Evolutionary conservation across 1,284 basidiomycete genomes (phyloP).

Genomic region (Grifola frondosa): DNA sequence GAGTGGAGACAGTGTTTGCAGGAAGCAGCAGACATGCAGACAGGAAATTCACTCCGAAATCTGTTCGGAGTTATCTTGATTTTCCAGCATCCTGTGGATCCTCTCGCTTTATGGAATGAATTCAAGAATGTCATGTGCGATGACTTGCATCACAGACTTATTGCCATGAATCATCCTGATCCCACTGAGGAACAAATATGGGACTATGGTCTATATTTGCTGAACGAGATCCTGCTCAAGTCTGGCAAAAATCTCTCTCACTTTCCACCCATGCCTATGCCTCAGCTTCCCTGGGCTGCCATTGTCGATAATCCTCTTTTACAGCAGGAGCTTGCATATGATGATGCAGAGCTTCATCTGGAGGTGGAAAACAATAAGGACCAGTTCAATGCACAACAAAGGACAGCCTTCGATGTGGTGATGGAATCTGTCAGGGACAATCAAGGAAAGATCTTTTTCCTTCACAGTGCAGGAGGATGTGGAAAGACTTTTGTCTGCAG

Average conservation of each 20-base stretch:
- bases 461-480: constrained; percentile 46
- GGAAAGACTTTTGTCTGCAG: constrained; percentile 52
- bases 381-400: constrained; percentile 1
- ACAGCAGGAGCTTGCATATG: constrained; percentile 37
- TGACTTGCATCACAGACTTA: constrained; percentile 31
- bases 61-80: constrained; percentile 43
- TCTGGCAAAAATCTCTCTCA: constrained; percentile 22
- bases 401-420: constrained; percentile 32
- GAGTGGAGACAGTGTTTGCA: constrained; percentile 41
- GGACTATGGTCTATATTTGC: constrained; percentile 41
- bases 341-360: constrained; percentile 13
- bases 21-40: constrained; percentile 41
- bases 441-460: constrained; percentile 37
- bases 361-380: neutral
- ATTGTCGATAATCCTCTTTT: constrained; percentile 35
- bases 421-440: constrained; percentile 30
- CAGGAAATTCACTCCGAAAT: constrained; percentile 34
- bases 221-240: constrained; percentile 30
- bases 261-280: constrained; percentile 35
- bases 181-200: constrained; percentile 32
- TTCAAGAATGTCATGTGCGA: constrained; percentile 40
- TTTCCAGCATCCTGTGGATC: constrained; percentile 32
- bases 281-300: constrained; percentile 30
- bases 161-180: constrained; percentile 9
- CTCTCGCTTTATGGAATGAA: constrained; percentile 36